Base-by-base conservation (phyloP, 1,284 basidiomycete species). In the Boletus sp. region DNA sequence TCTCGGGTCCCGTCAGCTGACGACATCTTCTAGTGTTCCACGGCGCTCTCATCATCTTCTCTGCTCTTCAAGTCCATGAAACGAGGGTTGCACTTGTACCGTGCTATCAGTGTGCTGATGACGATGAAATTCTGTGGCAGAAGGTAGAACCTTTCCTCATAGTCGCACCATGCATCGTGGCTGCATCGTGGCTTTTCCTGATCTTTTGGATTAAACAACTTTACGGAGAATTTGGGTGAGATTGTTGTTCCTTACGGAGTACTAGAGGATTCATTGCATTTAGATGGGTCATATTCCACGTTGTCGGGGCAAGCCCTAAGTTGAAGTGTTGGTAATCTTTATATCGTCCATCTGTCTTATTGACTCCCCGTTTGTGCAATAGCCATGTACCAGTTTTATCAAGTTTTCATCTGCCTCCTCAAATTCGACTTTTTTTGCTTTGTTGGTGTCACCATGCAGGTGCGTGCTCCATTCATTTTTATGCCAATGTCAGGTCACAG, bases 361-460 rank as follows among this genome's bases (percentile, higher is more conserved):
- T 33, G 33, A 47, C 39, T 54, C 29, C 57, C 39, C 50, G 41
- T 44, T 48, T 49, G 37, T 45, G 12, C 33, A 44, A 51, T 54
- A 90, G 85, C 76, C 32, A 90, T 91, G 87, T 91, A 88, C 62
- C 84, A 84, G 57, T 88, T 73, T 68, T 91, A 91, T 61, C 85
- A 91, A 65, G 79, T 91, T 58, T 81, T 90, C 74, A 81, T 91
- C 44, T 90, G 88, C 61, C 74, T 91, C 37, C 77, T 91, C 57
- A 91, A 91, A 64, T 90, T 92, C 61, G 88, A 91, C 65, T 91
- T 91, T 67, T 91, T 91, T 70, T 82, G 78, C 66, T 91, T 91
- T 62, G 76, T 77, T 26, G 88, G 84, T n/a, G 84, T 91, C 30
- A 90, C 87, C 7, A 89, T 91, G 77, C 89, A 91, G 78, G 88